Evolutionary conservation across 2,329 filamentous ascomycete genomes (phyloP), one percentile per base, ranked within the genome.

Genomic region (Talaromyces sp.): DNA sequence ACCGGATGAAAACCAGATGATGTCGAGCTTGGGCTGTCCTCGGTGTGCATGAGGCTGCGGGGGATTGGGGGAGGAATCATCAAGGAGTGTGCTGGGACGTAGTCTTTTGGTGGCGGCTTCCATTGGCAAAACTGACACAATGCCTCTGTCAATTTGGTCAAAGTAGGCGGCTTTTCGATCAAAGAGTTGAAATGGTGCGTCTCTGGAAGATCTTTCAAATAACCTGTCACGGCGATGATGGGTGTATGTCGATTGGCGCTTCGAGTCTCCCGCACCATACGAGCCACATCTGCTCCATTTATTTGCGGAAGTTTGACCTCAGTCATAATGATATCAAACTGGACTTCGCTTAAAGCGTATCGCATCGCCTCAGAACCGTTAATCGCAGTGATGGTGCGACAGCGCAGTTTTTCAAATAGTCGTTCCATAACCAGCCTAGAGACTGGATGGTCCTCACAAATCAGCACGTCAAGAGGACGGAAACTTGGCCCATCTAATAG

Each of bases 371-470:
- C 94, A 0, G 91, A 88, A 0, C 94, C 94, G 67, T 92, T 96
- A 3, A 88, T 84, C 4, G 94, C 93, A 2, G 91, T 92, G 68
- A 99, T 94, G 9, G 93, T 97, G 48, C 94, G 90, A 69, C 94
- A 99, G 38, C 91, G 89, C 38, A 97, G 80, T 76, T 97, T 99
- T 74, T 99, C 94, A 57, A 99, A 83, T 8, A 99, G 79, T 68
- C 96, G 94, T 72, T 99, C 94, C 93, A 99, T 97, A n/a, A 99
- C 93, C 80, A 99, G 87, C 24, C 93, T 86, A 6, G 94, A 96
- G 3, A 99, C 93, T 0, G 94, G 94, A 72, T 99, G 94, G 69
- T 99, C 94, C 76, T 99, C 94, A 72, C 94, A 97, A 56, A 99
- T 96, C 56, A 99, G 81, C 6, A 99, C 89, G 74, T 99, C 94